Evolutionary conservation across 805 yeast genomes (phyloP), one percentile per base, ranked within the genome.

Genomic region (Candida qinlingensis): DNA sequence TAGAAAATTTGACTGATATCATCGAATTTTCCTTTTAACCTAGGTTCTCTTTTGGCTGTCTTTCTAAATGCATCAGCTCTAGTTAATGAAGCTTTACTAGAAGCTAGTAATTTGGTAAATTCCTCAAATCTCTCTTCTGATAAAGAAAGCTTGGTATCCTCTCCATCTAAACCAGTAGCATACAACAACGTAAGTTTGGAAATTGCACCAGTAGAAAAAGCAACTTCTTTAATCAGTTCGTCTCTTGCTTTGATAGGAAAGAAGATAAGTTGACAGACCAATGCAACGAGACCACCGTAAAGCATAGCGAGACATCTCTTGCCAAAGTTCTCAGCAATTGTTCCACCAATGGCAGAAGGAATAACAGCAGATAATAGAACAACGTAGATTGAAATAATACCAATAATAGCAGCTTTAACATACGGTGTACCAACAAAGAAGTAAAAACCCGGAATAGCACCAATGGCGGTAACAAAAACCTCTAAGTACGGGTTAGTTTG

Each of bases 221-320:
- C 66, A 33, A 77, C 63, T 50, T 74, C 77, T 33, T 64, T 63
- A 28, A 67, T 66, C 38, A 77, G 44, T 51, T 71, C 73, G 43
- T 70, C 76, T 44, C 80, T 61, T 0, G 81, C 79, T 44, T 69
- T 73, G 7, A 70, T 67, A 0, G 81, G 81, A 51, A 74, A 76
- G 39, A 77, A 54, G 0, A 66, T 45, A 7, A 74, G 54, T 49
- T 77, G 81, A 11, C 75, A 75, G 7, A 73, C 37, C 41, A 75
- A 47, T 0, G 80, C 79, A 7, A 72, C 68, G 4, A 67, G 68
- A 27, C 80, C 79, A 45, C 81, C 81, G 52, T 75, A 70, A 3
- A 75, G 67, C 61, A 75, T 73, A 0, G 81, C 77, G 6, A 77
- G 49, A 56, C 78, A 73, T 54, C 81, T 63, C 50, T 75, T 77